phyloP scores from a whole-genome alignment of 495 filamentous ascomycete genomes.

The Daldinia concentrica region DNA sequence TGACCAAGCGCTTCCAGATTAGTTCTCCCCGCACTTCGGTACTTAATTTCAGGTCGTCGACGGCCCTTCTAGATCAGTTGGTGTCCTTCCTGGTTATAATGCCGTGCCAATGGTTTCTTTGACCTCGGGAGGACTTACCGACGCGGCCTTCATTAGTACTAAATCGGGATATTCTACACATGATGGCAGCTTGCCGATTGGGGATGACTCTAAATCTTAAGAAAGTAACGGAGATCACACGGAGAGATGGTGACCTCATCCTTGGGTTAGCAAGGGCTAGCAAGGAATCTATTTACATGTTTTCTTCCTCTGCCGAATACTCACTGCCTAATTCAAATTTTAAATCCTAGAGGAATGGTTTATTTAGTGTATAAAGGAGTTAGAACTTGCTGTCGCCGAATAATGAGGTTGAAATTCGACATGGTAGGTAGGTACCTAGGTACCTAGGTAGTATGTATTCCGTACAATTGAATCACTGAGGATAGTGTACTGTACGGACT shows the following conservation, averaged over 20 bases:
- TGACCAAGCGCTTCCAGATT: conserved; percentile 26
- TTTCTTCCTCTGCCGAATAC: background rate
- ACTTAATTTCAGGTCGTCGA: conserved; percentile 30
- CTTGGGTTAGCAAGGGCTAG: background rate
- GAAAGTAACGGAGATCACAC: background rate
- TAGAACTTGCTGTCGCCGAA: background rate
- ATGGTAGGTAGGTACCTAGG: no score
- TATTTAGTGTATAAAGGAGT: background rate
- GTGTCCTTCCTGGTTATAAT: background rate
- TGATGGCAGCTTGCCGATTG: conserved; percentile 10
- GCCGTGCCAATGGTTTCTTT: background rate
- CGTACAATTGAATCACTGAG: no score
- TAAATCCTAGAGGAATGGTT: background rate
- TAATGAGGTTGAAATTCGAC: background rate
- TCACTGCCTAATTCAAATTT: background rate
- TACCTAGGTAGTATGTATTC: no score
- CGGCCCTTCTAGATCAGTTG: conserved; percentile 1
- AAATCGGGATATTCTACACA: background rate
- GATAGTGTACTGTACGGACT: no score
- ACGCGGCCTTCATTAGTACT: background rate
- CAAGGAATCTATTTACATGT: background rate
- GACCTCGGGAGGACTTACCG: background rate
- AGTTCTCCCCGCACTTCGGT: conserved; percentile 46
- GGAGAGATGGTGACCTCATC: background rate
- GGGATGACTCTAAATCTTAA: background rate